Evolutionary conservation across 1,284 basidiomycete genomes (phyloP), one percentile per base, ranked within the genome.

Genomic region (Cryptococcus depauperatus): DNA sequence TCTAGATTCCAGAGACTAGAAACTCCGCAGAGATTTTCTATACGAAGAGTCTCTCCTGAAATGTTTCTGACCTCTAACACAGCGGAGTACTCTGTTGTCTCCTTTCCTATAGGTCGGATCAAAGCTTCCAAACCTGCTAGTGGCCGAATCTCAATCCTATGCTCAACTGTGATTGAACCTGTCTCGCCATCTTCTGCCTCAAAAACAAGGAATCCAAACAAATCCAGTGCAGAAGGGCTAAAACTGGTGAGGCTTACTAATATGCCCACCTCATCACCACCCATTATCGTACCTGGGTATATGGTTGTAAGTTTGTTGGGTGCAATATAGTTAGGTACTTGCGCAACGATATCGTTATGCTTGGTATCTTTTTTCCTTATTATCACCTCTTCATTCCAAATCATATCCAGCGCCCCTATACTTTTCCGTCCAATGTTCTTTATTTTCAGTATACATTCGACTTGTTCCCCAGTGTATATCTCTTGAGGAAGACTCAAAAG

Each of bases 391-490:
- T 63, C 51, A 27, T 49, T 61, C 34, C 53, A 51, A 1, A 71
- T 40, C 32, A 69, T 46, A 35, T 55, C 48, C n/a, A 74, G 23
- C 21, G 58, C 50, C 9, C 45, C 46, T 11, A 73, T 30, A 0
- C 37, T 49, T 1, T 58, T 50, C 6, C 54, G 53, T 1, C 73
- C 70, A 2, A 35, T 44, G 47, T 74, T 74, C 5, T 37, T 43
- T 7, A 75, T 27, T 1, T n/a, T 42, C 13, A 75, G 4, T 4
- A 8, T 32, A 0, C 49, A 50, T 5, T 46, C 32, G 3, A 55
- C 46, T 5, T 51, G 51, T 47, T 74, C 69, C 4, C 73, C 72
- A 1, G 57, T 61, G 11, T 52, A 61, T 26, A 72, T 35, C 8
- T 26, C 42, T 0, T 47, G 37, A 1, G 66, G 64, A 0, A 70